Base-by-base conservation (phyloP, 176 grass and related monocot genomes). In the Aegilops umbellulata region DNA sequence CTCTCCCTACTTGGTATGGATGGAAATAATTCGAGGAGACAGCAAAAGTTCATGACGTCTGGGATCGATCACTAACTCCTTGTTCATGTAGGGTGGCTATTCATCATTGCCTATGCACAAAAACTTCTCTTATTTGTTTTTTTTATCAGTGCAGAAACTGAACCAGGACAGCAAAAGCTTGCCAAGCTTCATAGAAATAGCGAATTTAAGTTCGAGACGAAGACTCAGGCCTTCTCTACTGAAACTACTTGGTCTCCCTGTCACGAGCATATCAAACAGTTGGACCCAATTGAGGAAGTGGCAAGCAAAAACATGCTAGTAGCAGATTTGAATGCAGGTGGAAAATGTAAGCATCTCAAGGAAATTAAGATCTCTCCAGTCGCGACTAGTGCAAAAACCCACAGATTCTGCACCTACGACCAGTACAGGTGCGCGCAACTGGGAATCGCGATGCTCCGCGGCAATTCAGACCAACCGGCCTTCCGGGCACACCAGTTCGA, bases 281-380 rank as follows among this genome's bases (percentile, higher is more conserved):
- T 35, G 20, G n/a, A 23, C 17, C 11, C 12, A 49, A 46, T 67
- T 13, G 61, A 31, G 49, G 53, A 81, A 41, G 36, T 70, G 70
- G 19, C 23, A 65, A 39, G 69, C 72, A 60, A 42, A 81, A 77
- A 27, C 2, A 81, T 70, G 61, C 0, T 7, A 53, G 49, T 14
- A 75, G 74, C 12, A 8, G 10, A 34, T 14, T 11, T 24, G 9
- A 69, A 63, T 69, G 68, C 7, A 23, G 75, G 65, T 25, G 23
- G 10, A 78, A 61, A 90, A 77, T 70, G 77, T 24, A 84, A 47
- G 74, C 49, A 60, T 77, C 53, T 65, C 82, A 77, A 32, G 1
- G 20, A 3, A 34, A 77, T 20, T 81, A 65, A 63, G 61, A 79
- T 64, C 64, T 15, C 34, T 15, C 14, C 19, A 70, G 38, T 4